These are phyloP conservation scores for Pichia sp. DNA, from an alignment of 1,139 yeast species.

Conservation along the genomic window DNA sequence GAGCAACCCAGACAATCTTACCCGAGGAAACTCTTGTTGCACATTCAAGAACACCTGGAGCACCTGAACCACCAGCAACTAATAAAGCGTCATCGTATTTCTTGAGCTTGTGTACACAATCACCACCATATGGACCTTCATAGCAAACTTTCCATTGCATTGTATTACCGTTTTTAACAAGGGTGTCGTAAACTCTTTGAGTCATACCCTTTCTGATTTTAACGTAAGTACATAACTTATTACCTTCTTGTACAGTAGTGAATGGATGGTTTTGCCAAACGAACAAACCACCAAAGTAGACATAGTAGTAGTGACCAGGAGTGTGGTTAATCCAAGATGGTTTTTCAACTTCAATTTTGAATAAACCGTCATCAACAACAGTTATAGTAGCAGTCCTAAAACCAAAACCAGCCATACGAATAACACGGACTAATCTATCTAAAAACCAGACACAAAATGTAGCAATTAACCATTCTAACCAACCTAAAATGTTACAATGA, in stretches of 20 bases:
- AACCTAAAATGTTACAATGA: slow-evolving; percentile 36
- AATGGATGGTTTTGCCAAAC: slow-evolving; percentile 38
- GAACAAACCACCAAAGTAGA: slow-evolving; percentile 24
- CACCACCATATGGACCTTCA: slow-evolving; percentile 63
- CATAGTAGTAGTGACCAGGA: slow-evolving; percentile 43
- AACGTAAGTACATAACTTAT: slow-evolving; percentile 27
- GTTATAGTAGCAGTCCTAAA: slow-evolving; percentile 25
- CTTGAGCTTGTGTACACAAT: slow-evolving; percentile 21
- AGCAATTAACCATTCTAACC: slow-evolving; percentile 41
- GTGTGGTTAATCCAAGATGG: slow-evolving; percentile 37
- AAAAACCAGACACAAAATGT: slow-evolving; percentile 35
- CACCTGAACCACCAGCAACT: too few relatives aligned
- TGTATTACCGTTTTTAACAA: slow-evolving; percentile 13
- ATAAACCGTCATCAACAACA: slow-evolving; percentile 32
- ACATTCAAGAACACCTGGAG: slow-evolving; percentile 6
- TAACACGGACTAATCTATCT: slow-evolving; percentile 35
- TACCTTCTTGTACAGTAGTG: slow-evolving; percentile 26
- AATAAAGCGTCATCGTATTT: slow-evolving; percentile 49
- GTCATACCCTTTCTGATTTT: slow-evolving; percentile 34
- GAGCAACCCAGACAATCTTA: slow-evolving; percentile 14
- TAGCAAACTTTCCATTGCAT: slow-evolving; percentile 33
- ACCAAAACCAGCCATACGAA: slow-evolving; percentile 35
- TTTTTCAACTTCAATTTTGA: slow-evolving; percentile 37
- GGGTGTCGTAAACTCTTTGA: slow-evolving; percentile 21
- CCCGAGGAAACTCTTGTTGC: slow-evolving; percentile 26